phyloP scores from a whole-genome alignment of 805 yeast genomes.

The Nakazawaea ambrosiae region DNA sequence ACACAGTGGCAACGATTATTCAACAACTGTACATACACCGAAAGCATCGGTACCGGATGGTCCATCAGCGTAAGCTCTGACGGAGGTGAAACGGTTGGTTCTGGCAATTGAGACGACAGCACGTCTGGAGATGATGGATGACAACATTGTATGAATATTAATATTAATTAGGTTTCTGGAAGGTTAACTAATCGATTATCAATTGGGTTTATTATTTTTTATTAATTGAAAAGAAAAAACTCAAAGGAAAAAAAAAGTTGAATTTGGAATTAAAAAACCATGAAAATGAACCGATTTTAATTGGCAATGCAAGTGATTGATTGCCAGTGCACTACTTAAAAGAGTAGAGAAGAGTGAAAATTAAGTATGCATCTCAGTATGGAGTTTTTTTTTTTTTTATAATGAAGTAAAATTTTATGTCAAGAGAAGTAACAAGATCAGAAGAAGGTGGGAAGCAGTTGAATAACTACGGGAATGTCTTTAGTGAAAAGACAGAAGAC shows the following conservation, averaged over 20 bases:
- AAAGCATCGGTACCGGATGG: slow-evolving; percentile 53
- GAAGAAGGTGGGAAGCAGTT: no score
- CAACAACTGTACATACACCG: slow-evolving; percentile 31
- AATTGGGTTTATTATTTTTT: background rate
- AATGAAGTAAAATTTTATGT: no score
- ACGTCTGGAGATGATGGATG: slow-evolving; percentile 27
- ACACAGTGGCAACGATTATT: background rate
- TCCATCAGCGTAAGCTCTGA: slow-evolving; percentile 39
- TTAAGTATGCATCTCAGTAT: no score
- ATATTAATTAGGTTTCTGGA: background rate
- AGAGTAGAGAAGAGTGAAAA: no score
- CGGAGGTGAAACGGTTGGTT: slow-evolving; percentile 19
- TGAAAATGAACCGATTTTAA: background rate
- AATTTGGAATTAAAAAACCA: background rate
- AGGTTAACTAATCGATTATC: no score
- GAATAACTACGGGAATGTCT: no score
- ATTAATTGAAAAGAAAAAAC: no score
- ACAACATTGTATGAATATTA: background rate
- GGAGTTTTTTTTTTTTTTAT: no score
- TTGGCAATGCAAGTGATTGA: slow-evolving; percentile 1
- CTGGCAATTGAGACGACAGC: slow-evolving; percentile 26
- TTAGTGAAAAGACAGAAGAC: slow-evolving; percentile 27
- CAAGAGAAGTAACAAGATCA: no score
- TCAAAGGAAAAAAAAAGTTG: no score
- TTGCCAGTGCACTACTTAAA: no score